Conservation (phyloP, 805 yeast genomes). For the Brettanomyces sp. region DNA sequence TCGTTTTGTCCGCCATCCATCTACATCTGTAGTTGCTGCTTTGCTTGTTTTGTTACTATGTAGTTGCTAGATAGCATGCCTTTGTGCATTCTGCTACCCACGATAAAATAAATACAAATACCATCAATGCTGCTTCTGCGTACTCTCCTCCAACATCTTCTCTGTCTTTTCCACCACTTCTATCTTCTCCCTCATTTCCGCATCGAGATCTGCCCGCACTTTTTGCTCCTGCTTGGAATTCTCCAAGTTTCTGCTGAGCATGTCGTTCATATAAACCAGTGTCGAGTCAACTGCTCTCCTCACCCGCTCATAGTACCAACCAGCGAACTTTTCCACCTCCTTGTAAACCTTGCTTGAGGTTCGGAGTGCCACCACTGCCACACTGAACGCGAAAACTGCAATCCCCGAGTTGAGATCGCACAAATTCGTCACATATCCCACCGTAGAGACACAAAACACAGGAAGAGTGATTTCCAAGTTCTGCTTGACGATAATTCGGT, state of each 20-base stretch:
- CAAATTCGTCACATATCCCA: constrained; percentile 19
- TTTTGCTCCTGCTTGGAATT: constrained; percentile 8
- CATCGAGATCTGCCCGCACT: constrained; percentile 6
- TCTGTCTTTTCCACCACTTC: not conserved
- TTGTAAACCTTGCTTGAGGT: constrained; percentile 15
- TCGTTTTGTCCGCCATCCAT: too few species aligned
- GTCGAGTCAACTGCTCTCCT: constrained; percentile 20
- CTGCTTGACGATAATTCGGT: constrained; percentile 14
- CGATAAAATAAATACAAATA: not conserved
- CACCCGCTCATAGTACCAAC: constrained; percentile 18
- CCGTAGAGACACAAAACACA: constrained; percentile 14
- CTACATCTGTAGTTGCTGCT: too few species aligned
- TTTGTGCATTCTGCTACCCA: not conserved
- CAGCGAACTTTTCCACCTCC: constrained; percentile 13
- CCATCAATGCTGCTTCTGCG: not conserved
- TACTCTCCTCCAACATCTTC: not conserved
- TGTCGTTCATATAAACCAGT: constrained; percentile 9
- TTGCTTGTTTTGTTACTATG: too few species aligned
- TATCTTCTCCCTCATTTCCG: constrained; percentile 6
- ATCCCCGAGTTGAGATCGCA: constrained; percentile 19
- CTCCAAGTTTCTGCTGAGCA: constrained; percentile 10
- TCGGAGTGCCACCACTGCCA: constrained; percentile 19
- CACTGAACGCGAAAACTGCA: constrained; percentile 20
- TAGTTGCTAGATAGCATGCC: too few species aligned
- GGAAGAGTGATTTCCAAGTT: constrained; percentile 20